phyloP scores from a whole-genome alignment of 176 grass and related monocot genomes.

The Lolium rigidum region DNA sequence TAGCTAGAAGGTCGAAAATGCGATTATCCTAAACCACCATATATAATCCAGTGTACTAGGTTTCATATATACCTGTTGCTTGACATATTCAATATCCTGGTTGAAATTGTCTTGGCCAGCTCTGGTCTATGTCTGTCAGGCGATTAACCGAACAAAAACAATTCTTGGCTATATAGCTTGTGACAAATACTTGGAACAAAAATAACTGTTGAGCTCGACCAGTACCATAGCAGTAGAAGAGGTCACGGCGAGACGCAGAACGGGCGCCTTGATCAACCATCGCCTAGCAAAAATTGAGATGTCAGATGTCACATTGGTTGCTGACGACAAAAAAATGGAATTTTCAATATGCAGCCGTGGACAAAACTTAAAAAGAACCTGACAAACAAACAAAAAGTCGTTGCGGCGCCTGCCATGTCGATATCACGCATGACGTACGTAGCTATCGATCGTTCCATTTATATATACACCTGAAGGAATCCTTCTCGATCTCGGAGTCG shows the following conservation, averaged over 20 bases:
- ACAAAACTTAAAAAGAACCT: background rate
- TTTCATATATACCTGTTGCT: background rate
- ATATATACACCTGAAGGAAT: background rate
- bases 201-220: background rate
- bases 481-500: background rate
- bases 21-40: no score
- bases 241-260: background rate
- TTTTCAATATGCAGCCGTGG: background rate
- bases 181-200: no score
- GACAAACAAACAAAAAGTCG: background rate
- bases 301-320: background rate
- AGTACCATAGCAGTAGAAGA: background rate
- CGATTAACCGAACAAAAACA: no score
- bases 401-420: background rate
- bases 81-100: background rate
- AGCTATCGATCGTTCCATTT: background rate
- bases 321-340: background rate
- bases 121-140: no score
- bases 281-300: no score
- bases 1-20: no score
- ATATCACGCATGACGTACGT: background rate
- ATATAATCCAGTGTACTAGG: no score
- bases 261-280: background rate
- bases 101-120: background rate
- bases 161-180: no score